A percentile compares a stretch with the other conserved stretches of the same genome.
Conservation (phyloP, 352 stramenopile species). For the Pelagophyceae sp. region DNA sequence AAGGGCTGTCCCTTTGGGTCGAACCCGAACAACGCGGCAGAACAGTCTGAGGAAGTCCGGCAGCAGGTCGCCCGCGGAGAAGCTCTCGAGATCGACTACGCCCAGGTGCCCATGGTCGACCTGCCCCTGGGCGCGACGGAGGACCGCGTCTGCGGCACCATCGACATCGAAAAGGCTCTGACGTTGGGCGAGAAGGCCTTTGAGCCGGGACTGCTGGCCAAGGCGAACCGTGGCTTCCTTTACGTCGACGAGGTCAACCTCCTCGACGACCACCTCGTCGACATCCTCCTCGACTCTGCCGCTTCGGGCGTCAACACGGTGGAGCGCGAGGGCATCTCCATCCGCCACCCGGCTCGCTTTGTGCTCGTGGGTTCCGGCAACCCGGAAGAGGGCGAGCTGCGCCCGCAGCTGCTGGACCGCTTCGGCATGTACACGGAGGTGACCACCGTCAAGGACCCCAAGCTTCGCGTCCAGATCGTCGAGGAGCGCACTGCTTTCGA, state of each 20-base stretch:
- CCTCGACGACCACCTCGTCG: slow-evolving; percentile 31
- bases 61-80: slow-evolving; percentile 21
- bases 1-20: slow-evolving; percentile 31
- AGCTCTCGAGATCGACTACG: slow-evolving; percentile 25
- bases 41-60: slow-evolving; percentile 2
- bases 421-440: slow-evolving; percentile 32
- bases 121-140: slow-evolving; percentile 33
- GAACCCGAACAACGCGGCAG: slow-evolving; percentile 23
- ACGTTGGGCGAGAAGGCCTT: slow-evolving; percentile 27
- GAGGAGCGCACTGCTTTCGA: slow-evolving; percentile 31
- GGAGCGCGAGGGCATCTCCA: slow-evolving; percentile 28
- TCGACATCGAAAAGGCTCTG: slow-evolving; percentile 30
- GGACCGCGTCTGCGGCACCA: slow-evolving; percentile 31
- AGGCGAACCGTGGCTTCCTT: slow-evolving; percentile 31
- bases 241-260: slow-evolving; percentile 33
- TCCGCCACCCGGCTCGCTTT: slow-evolving; percentile 29
- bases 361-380: slow-evolving; percentile 32
- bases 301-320: slow-evolving; percentile 32
- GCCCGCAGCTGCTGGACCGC: slow-evolving; percentile 30
- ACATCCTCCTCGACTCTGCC: slow-evolving; percentile 30
- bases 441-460: slow-evolving; percentile 20
- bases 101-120: slow-evolving; percentile 32
- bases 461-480: slow-evolving; percentile 25
- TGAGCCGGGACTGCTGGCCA: slow-evolving; percentile 29
- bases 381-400: slow-evolving; percentile 31